Percentiles rank a stretch among this genome's conserved stretches.
Conservation (phyloP, 805 yeast species). For the Candida takata region DNA sequence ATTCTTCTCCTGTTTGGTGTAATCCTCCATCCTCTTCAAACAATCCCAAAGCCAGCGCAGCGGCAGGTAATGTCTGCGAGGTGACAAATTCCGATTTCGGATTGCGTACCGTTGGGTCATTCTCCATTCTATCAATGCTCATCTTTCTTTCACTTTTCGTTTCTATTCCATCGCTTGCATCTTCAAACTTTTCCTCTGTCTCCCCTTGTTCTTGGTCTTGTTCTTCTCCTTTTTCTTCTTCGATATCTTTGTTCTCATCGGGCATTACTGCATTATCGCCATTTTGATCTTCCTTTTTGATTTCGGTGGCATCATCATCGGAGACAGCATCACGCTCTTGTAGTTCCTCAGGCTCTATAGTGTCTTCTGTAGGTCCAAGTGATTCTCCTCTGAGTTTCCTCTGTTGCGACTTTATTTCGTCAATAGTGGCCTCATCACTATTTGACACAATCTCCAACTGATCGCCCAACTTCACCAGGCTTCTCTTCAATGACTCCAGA, state of each 20-base stretch:
- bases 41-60: constrained; percentile 58
- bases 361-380: background rate
- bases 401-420: constrained; percentile 8
- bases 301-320: constrained; percentile 2
- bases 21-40: constrained; percentile 57
- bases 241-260: constrained; percentile 3
- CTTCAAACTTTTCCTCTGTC: constrained; percentile 1
- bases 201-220: background rate
- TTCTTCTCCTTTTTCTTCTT: constrained; percentile 2
- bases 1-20: constrained; percentile 67
- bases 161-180: background rate
- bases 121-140: constrained; percentile 31
- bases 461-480: constrained; percentile 36
- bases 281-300: constrained; percentile 5
- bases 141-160: constrained; percentile 7
- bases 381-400: constrained; percentile 1
- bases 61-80: constrained; percentile 59
- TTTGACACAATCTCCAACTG: constrained; percentile 27
- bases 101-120: constrained; percentile 55
- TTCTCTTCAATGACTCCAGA: constrained; percentile 23
- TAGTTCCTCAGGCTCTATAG: background rate
- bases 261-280: too few species aligned
- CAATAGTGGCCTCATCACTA: constrained; percentile 20
- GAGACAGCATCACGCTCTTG: too few species aligned
- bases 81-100: constrained; percentile 73